phyloP scores from a whole-genome alignment of 2,329 filamentous ascomycete species.

The Podosphaera xanthii region DNA sequence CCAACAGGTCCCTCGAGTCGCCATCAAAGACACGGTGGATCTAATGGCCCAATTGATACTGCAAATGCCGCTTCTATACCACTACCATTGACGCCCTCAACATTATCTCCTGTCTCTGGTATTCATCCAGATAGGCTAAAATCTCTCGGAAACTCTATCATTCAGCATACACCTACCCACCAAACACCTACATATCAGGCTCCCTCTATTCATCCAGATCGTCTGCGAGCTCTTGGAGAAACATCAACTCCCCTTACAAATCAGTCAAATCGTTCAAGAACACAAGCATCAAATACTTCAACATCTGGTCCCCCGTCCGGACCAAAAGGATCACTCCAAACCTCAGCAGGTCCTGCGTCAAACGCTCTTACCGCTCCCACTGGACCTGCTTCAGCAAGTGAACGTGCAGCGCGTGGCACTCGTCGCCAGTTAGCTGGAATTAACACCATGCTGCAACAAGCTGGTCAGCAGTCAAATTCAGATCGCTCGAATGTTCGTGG shows the following conservation, averaged over 20 bases:
- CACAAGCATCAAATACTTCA: conserved; percentile 12
- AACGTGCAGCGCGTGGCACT: conserved; percentile 13
- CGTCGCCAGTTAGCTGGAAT: conserved; percentile 33
- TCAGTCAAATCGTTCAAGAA: conserved; percentile 17
- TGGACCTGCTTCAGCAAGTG: conserved; percentile 15
- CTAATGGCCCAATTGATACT: conserved; percentile 11
- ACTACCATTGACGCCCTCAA: conserved; percentile 8
- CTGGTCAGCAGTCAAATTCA: conserved; percentile 21
- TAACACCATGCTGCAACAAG: conserved; percentile 32
- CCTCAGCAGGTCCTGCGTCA: conserved; percentile 9
- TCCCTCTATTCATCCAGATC: conserved; percentile 15
- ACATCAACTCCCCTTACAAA: conserved; percentile 10
- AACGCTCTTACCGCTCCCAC: conserved; percentile 14
- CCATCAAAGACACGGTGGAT: conserved; percentile 10
- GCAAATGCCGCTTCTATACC: conserved; percentile 8
- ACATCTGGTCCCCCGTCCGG: conserved; percentile 13
- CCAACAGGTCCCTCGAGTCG: conserved; percentile 16
- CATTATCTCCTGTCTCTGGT: conserved; percentile 14
- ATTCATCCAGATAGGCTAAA: conserved; percentile 29
- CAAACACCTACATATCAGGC: conserved; percentile 16
- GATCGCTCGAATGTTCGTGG: conserved; percentile 12
- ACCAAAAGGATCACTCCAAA: conserved; percentile 13
- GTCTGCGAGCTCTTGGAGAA: conserved; percentile 10
- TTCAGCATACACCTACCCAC: conserved; percentile 16
- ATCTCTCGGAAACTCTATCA: conserved; percentile 20